A percentile compares a stretch with the other conserved stretches of the same genome.
phyloP scores from a whole-genome alignment of 768 basidiomycete species.

The Exsudoporus frostii region DNA sequence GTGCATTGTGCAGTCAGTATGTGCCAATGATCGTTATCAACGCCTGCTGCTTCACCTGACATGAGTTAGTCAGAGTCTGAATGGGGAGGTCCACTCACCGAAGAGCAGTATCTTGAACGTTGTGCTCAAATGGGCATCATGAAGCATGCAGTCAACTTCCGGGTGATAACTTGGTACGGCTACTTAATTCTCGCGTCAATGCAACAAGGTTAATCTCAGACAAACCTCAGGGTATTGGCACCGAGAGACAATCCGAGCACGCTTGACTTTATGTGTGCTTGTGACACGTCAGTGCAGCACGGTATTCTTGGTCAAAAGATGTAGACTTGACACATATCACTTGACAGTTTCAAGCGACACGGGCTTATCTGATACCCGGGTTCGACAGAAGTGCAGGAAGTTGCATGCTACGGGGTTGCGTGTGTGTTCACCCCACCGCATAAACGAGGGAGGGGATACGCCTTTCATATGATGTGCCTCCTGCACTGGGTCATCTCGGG shows the following conservation, averaged over 20 bases:
- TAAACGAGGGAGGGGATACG: conserved; percentile 55
- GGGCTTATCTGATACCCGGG: conserved; percentile 29
- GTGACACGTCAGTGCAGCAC: conserved; percentile 50
- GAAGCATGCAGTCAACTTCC: conserved; percentile 45
- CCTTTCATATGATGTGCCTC: conserved; percentile 60
- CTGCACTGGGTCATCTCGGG: conserved; percentile 54
- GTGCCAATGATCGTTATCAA: not conserved
- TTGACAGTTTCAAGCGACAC: conserved; percentile 34
- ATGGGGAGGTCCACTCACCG: conserved; percentile 44
- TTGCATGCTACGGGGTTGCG: conserved; percentile 50
- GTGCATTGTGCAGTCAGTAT: not conserved
- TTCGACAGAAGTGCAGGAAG: conserved; percentile 27
- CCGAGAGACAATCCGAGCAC: conserved; percentile 48
- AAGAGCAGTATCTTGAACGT: conserved; percentile 46
- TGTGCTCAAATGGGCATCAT: conserved; percentile 38
- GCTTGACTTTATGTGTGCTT: conserved; percentile 55
- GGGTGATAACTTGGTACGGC: conserved; percentile 48
- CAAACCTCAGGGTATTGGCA: conserved; percentile 50
- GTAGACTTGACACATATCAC: not conserved
- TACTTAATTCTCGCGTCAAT: not conserved
- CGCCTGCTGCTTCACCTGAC: not conserved
- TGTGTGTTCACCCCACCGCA: conserved; percentile 52
- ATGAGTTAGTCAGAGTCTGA: conserved; percentile 18
- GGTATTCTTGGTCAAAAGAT: not conserved
- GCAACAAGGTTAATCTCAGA: not conserved